Evolutionary conservation across 2,329 filamentous ascomycete species (phyloP).

Genomic region (Venturiaceae sp.): DNA sequence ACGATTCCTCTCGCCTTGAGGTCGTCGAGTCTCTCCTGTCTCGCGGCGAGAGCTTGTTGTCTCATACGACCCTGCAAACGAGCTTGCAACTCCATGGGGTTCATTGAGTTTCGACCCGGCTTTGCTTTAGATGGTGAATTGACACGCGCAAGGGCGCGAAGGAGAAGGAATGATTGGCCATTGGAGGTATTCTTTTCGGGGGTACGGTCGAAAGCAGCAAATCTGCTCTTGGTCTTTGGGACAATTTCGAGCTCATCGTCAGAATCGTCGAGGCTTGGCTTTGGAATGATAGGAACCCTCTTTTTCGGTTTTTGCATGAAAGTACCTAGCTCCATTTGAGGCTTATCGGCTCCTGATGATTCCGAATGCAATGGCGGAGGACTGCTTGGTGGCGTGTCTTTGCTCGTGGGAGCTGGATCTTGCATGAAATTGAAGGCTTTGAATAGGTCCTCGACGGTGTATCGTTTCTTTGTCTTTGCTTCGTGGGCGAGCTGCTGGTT

Average conservation of each 20-base stretch:
- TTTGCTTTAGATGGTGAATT: conserved; percentile 49
- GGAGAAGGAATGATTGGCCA: conserved; percentile 51
- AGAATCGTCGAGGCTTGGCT: conserved; percentile 34
- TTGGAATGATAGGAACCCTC: conserved; percentile 4
- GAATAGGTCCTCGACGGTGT: conserved; percentile 73
- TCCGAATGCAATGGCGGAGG: conserved; percentile 11
- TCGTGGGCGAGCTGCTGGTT: conserved; percentile 89
- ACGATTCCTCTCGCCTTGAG: conserved; percentile 71
- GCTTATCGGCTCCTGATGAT: conserved; percentile 13
- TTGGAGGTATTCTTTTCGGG: conserved; percentile 55
- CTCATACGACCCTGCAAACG: conserved; percentile 62
- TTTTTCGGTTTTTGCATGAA: neutral
- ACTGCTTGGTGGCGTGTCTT: conserved; percentile 34
- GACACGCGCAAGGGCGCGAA: conserved; percentile 68
- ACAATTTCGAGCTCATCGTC: conserved; percentile 61
- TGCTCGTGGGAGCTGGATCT: conserved; percentile 24
- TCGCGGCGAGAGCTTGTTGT: conserved; percentile 68
- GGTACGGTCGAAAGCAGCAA: conserved; percentile 56
- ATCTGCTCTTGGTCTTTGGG: conserved; percentile 27
- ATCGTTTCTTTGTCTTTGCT: conserved; percentile 78
- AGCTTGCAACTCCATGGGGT: conserved; percentile 56
- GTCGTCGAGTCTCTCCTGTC: conserved; percentile 65
- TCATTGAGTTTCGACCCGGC: conserved; percentile 48
- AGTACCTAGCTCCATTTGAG: neutral
- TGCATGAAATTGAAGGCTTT: conserved; percentile 69